Evolutionary conservation across 2,329 filamentous ascomycete genomes (phyloP).

Genomic region (Neonectria neomacrospora): DNA sequence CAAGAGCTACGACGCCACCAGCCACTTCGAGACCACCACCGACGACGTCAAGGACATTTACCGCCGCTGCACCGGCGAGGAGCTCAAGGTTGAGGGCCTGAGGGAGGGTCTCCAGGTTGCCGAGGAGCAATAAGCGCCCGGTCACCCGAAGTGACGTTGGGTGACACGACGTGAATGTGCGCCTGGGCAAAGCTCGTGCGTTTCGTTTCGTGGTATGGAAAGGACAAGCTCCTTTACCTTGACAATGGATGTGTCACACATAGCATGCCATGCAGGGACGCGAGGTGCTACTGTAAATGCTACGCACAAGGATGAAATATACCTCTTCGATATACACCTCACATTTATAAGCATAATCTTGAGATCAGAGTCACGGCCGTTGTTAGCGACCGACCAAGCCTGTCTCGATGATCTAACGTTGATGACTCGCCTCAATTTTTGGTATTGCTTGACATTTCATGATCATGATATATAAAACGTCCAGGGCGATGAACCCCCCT

Average conservation of each 20-base stretch:
- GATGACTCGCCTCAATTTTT: slow-evolving; percentile 30
- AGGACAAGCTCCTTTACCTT: slow-evolving; percentile 20
- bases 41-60: slow-evolving; percentile 98
- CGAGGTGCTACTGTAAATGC: slow-evolving; percentile 35
- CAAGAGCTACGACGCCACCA: slow-evolving; percentile 98
- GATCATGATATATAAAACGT: slow-evolving; percentile 41
- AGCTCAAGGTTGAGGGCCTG: slow-evolving; percentile 87
- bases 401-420: slow-evolving; percentile 2
- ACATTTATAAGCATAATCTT: slow-evolving; percentile 27
- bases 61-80: slow-evolving; percentile 81
- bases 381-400: background rate
- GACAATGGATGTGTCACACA: slow-evolving; percentile 24
- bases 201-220: slow-evolving; percentile 20
- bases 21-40: slow-evolving; percentile 92
- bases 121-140: slow-evolving; percentile 65
- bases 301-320: slow-evolving; percentile 42
- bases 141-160: slow-evolving; percentile 7
- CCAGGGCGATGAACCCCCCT: slow-evolving; percentile 21
- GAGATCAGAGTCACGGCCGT: slow-evolving; percentile 10
- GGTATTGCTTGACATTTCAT: slow-evolving; percentile 32
- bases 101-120: slow-evolving; percentile 81
- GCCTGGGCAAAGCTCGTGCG: slow-evolving; percentile 11
- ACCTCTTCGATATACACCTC: slow-evolving; percentile 44
- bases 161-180: slow-evolving; percentile 24
- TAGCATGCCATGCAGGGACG: slow-evolving; percentile 22